Evolutionary conservation across 805 yeast genomes (phyloP).

Genomic region (Starmerella stellata): DNA sequence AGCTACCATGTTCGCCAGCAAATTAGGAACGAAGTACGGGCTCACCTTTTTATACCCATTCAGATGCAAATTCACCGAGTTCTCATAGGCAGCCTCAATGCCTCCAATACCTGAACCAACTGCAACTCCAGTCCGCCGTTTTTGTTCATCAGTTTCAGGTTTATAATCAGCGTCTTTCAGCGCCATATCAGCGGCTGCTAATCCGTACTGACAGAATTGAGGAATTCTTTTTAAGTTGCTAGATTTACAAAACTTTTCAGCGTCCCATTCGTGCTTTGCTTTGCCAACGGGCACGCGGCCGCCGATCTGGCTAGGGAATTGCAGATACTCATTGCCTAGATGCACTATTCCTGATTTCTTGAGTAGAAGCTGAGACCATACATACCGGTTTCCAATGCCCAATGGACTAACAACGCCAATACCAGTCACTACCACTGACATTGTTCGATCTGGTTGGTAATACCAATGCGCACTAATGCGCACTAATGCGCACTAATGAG

Average conservation of each 20-base stretch:
- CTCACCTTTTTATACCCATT: constrained; percentile 53
- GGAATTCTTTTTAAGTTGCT: constrained; percentile 47
- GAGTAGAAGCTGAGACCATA: constrained; percentile 23
- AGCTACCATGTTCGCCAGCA: constrained; percentile 83
- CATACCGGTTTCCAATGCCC: constrained; percentile 39
- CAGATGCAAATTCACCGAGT: constrained; percentile 32
- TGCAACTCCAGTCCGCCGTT: constrained; percentile 38
- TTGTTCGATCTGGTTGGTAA: no score
- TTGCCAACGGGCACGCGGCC: constrained; percentile 50
- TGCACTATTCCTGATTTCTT: constrained; percentile 26
- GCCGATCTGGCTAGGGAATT: constrained; percentile 53
- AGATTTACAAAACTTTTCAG: constrained; percentile 30
- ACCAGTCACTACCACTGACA: constrained; percentile 72
- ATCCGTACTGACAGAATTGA: constrained; percentile 55
- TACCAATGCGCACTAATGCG: no score
- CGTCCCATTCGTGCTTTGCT: constrained; percentile 34
- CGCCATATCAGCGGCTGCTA: constrained; percentile 65
- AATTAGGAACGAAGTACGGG: constrained; percentile 71
- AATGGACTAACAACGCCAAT: constrained; percentile 73
- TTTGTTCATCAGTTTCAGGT: constrained; percentile 22
- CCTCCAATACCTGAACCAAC: constrained; percentile 91
- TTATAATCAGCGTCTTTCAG: constrained; percentile 44
- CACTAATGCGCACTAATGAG: no score
- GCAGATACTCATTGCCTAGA: constrained; percentile 30
- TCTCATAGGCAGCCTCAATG: constrained; percentile 50